Evolutionary conservation across 176 grass and related monocot genomes (phyloP), one percentile per base, ranked within the genome.

Genomic region (Oryza glaberrima): DNA sequence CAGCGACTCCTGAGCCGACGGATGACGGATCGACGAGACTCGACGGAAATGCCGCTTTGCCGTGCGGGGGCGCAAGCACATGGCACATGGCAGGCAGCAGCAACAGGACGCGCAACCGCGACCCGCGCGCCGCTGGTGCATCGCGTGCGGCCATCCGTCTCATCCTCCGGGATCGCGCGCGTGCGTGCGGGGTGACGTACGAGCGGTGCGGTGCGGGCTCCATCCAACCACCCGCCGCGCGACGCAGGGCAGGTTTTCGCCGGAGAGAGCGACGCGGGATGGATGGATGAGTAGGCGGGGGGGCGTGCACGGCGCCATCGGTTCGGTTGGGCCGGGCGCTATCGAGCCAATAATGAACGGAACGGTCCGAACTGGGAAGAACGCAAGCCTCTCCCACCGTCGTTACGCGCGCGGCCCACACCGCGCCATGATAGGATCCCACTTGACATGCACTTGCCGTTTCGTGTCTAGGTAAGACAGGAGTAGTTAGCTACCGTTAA

Each of bases 261-360:
- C 5, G 19, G 4, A 65, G 88, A 90, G 83, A 68, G 88, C 79
- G 83, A 90, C 88, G 73, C 58, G 7, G 30, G 30, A 32, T 32
- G 30, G 30, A 32, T 32, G 61, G 47, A 67, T 46, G 72, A 11
- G 79, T 45, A 28, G 38, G 47, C 65, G 44, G 43, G 41, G 43
- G 8, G 35, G 49, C 19, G 71, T 8, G 71, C 68, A n/a, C 68
- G 32, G 40, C 23, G 44, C 82, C 69, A 15, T 80, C 81, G 25
- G 25, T 77, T 54, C 77, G 73, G 78, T 77, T 85, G 87, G 49
- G 69, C 61, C 46, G 19, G 2, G 17, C 35, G 23, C 63, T 64
- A 75, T 67, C 26, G 22, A 44, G 4, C 54, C 72, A 86, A 72
- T 72, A 71, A 77, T 75, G 40, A 54, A 44, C 66, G 51, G 30